Conservation (phyloP, 768 basidiomycete genomes). For the Neoboletus subvelutipes region DNA sequence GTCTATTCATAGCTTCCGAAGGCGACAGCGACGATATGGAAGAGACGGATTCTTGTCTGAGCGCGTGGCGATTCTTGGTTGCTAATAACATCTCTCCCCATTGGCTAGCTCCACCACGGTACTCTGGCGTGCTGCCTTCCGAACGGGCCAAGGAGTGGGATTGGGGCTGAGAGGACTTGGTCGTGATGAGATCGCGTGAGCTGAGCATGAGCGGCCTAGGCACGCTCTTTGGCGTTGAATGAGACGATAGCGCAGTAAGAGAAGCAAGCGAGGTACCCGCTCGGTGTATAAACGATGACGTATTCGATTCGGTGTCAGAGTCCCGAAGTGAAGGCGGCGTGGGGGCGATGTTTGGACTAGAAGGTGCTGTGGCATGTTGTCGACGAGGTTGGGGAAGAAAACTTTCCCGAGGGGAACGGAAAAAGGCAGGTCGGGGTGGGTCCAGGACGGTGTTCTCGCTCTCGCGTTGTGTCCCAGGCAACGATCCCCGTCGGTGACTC, state of each 20-base stretch:
- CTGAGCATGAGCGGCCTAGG: constrained; percentile 68
- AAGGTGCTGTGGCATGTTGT: constrained; percentile 28
- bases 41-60: constrained; percentile 58
- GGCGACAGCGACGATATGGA: constrained; percentile 64
- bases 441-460: constrained; percentile 40
- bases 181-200: constrained; percentile 46
- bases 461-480: constrained; percentile 38
- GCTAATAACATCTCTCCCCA: constrained; percentile 51
- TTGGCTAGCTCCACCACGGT: constrained; percentile 30
- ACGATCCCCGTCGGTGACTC: constrained; percentile 38
- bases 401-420: constrained; percentile 58
- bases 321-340: constrained; percentile 19
- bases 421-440: constrained; percentile 57
- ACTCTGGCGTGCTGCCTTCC: constrained; percentile 36
- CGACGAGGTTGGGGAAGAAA: constrained; percentile 41
- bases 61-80: constrained; percentile 33
- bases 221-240: constrained; percentile 44
- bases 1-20: constrained; percentile 44
- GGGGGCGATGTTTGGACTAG: constrained; percentile 29
- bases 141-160: constrained; percentile 31
- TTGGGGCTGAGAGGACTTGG: constrained; percentile 20
- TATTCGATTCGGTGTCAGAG: constrained; percentile 14
- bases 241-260: constrained; percentile 40
- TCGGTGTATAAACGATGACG: constrained; percentile 36
- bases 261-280: constrained; percentile 44